These are phyloP conservation scores for Fusarium xylarioides DNA, from an alignment of 2,329 filamentous ascomycete genomes.

Conservation along the genomic window DNA sequence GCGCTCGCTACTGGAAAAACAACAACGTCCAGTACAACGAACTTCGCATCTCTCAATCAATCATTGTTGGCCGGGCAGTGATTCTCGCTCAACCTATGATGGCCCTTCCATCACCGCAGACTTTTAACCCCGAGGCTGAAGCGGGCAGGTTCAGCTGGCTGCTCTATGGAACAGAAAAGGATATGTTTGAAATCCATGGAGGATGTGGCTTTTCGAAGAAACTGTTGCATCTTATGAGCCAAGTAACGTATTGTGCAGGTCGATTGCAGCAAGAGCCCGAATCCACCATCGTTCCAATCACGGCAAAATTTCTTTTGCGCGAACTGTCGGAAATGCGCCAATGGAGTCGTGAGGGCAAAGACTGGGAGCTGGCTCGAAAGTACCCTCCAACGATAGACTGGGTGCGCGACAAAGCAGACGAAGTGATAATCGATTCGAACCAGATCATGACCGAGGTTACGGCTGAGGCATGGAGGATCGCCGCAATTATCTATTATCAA, in stretches of 20 bases:
- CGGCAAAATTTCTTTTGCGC: conserved; percentile 39
- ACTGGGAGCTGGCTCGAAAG: conserved; percentile 32
- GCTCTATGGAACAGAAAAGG: conserved; percentile 48
- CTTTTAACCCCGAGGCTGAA: conserved; percentile 44
- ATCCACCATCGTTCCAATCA: conserved; percentile 46
- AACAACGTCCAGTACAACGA: conserved; percentile 47
- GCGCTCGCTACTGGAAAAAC: conserved; percentile 49
- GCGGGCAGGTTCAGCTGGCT: conserved; percentile 51
- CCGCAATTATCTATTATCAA: conserved; percentile 51
- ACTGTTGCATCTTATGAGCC: conserved; percentile 49
- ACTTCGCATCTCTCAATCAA: conserved; percentile 50
- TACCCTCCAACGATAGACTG: conserved; percentile 40
- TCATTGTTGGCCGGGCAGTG: conserved; percentile 52
- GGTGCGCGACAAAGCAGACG: conserved; percentile 41
- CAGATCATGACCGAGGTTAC: conserved; percentile 52
- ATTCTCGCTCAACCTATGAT: conserved; percentile 54
- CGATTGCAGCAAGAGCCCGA: conserved; percentile 47
- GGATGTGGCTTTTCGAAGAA: conserved; percentile 54
- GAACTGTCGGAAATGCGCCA: conserved; percentile 48
- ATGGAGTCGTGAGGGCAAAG: conserved; percentile 47
- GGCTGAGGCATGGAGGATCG: conserved; percentile 54
- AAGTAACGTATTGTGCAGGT: conserved; percentile 51
- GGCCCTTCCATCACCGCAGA: conserved; percentile 40
- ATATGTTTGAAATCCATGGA: conserved; percentile 52
- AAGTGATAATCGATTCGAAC: conserved; percentile 41